phyloP scores from a whole-genome alignment of 768 basidiomycete genomes.

The Saitozyma podzolica region DNA sequence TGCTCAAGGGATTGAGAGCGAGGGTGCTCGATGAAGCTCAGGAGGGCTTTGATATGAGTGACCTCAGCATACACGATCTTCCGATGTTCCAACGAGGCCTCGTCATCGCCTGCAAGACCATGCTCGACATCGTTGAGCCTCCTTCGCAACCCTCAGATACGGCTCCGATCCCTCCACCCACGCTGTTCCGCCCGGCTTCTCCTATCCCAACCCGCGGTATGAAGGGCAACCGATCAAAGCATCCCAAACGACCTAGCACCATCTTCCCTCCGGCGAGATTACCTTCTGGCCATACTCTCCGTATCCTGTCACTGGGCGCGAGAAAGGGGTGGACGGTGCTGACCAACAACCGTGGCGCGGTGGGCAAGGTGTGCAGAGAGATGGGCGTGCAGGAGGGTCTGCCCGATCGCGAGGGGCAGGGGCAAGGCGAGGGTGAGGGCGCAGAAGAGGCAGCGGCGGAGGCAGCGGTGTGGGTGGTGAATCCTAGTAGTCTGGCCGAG shows the following conservation, averaged over 20 bases:
- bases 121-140: conserved; percentile 55
- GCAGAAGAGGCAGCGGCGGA: conserved; percentile 43
- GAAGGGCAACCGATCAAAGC: conserved; percentile 2
- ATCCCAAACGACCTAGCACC: conserved; percentile 42
- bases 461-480: conserved; percentile 68
- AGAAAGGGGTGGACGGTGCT: conserved; percentile 76
- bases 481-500: conserved; percentile 77
- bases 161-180: conserved; percentile 2
- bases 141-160: conserved; percentile 17
- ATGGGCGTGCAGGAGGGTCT: conserved; percentile 55
- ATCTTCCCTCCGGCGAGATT: conserved; percentile 59
- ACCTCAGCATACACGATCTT: conserved; percentile 23
- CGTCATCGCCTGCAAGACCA: conserved; percentile 59
- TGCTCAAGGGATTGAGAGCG: conserved; percentile 61
- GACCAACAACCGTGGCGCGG: conserved; percentile 78
- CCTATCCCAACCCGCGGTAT: neutral
- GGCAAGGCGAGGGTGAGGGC: neutral
- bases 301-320: conserved; percentile 70
- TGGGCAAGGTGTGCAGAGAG: conserved; percentile 71
- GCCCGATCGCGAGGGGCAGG: conserved; percentile 30
- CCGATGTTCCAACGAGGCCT: conserved; percentile 59
- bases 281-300: conserved; percentile 71
- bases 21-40: conserved; percentile 55
- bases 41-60: conserved; percentile 8
- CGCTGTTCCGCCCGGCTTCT: conserved; percentile 2